Percentiles rank a stretch among this genome's conserved stretches.
phyloP scores from a whole-genome alignment of 1,139 yeast genomes.

The Zygosaccharomyces pseudobailii region DNA sequence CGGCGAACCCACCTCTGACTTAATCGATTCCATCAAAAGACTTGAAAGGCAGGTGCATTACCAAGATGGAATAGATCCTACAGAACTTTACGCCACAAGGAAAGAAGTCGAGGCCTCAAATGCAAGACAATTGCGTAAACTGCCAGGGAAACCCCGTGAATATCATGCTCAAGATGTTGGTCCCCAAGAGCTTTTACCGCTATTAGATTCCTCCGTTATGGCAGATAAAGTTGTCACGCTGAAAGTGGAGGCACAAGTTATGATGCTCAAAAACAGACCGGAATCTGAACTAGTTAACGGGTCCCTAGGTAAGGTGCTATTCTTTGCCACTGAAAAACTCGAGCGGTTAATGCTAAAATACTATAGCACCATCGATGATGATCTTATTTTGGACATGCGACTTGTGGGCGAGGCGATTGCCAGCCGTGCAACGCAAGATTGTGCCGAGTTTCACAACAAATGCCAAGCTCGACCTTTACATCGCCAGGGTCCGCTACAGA shows the following conservation, averaged over 20 bases:
- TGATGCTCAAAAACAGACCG: constrained; percentile 88
- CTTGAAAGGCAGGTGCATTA: constrained; percentile 54
- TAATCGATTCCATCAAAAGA: constrained; percentile 42
- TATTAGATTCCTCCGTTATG: constrained; percentile 55
- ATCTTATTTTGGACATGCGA: constrained; percentile 31
- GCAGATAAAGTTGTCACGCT: constrained; percentile 61
- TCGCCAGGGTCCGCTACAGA: constrained; percentile 29
- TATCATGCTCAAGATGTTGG: constrained; percentile 50
- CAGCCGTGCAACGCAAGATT: constrained; percentile 17
- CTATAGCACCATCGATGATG: constrained; percentile 24
- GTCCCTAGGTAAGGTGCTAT: constrained; percentile 69
- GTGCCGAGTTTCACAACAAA: constrained; percentile 25
- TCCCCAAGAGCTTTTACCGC: constrained; percentile 20
- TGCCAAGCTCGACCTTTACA: constrained; percentile 20
- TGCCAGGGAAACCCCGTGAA: constrained; percentile 38
- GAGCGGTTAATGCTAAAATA: constrained; percentile 21
- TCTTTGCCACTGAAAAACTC: constrained; percentile 32
- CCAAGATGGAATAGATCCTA: constrained; percentile 73
- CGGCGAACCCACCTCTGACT: constrained; percentile 51
- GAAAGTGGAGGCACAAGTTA: constrained; percentile 87
- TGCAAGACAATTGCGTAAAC: constrained; percentile 43
- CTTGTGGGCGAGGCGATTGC: constrained; percentile 34
- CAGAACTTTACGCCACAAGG: constrained; percentile 73
- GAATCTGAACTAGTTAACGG: constrained; percentile 81
- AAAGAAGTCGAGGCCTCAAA: constrained; percentile 72